Conservation (phyloP, 2,329 filamentous ascomycete genomes). For the Hymenoscyphus scutula region DNA sequence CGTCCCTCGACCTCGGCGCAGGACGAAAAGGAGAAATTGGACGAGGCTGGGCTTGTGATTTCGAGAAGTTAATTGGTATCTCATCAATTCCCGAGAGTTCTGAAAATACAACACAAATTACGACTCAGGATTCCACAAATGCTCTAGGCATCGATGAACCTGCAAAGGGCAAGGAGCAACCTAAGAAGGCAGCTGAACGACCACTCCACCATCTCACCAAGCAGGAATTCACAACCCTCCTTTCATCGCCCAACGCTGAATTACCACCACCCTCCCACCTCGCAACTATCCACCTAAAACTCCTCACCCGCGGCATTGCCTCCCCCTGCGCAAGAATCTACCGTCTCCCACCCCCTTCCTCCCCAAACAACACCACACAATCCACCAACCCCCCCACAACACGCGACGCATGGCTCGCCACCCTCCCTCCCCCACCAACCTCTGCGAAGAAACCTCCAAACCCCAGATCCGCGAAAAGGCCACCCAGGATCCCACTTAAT, state of each 20-base stretch:
- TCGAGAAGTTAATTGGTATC: constrained; percentile 49
- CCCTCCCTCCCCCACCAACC: constrained; percentile 39
- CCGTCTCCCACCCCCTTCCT: constrained; percentile 60
- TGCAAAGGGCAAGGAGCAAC: neutral
- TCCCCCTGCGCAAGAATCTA: constrained; percentile 78
- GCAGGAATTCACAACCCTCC: constrained; percentile 24
- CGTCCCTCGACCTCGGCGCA: constrained; percentile 69
- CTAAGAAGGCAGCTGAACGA: constrained; percentile 1
- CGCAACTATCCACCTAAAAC: constrained; percentile 63
- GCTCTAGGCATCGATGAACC: constrained; percentile 12
- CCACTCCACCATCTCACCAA: constrained; percentile 24
- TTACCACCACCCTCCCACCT: constrained; percentile 41
- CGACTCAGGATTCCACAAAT: neutral
- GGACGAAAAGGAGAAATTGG: constrained; percentile 80
- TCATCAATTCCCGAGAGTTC: constrained; percentile 5
- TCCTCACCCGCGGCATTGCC: constrained; percentile 69
- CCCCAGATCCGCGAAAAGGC: constrained; percentile 21
- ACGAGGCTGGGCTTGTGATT: constrained; percentile 78
- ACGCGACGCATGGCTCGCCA: constrained; percentile 69
- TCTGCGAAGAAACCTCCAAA: constrained; percentile 28
- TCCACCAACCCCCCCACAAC: constrained; percentile 45
- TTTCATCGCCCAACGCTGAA: constrained; percentile 26
- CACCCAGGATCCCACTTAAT: constrained; percentile 30
- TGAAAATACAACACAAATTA: neutral
- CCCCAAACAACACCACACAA: constrained; percentile 20